Evolutionary conservation across 2,329 filamentous ascomycete species (phyloP), one percentile per base, ranked within the genome.

Genomic region (Cucurbitaria berberidis): DNA sequence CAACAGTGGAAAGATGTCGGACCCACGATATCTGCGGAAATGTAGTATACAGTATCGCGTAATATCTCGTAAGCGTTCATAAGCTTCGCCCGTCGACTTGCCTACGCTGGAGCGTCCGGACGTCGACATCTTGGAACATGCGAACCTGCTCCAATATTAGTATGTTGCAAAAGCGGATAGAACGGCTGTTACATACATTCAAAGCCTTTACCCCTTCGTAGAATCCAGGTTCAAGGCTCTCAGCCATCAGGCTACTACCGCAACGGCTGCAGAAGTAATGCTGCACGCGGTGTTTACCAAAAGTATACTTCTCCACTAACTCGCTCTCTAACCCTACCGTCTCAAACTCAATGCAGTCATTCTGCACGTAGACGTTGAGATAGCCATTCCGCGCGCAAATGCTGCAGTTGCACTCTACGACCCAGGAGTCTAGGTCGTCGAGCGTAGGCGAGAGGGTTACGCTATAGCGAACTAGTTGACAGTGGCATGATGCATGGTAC

Each of bases 401-500:
- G 22, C 80, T 82, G 66, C 82, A 84, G 60, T 78, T 82, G 74
- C 82, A 84, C 42, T 77, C 62, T 24, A 78, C 44, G 4, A 82
- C 76, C 57, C 73, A 67, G 57, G 78, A 70, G 40, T 79, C 70
- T 1, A 53, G 39, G 62, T 80, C 73, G 11, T 78, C 73, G 36
- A 84, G 73, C 6, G 80, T 75, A n/a, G 81, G 80, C 18, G 78
- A 79, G 43, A 84, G 73, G 15, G 74, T 80, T 27, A 83, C 73
- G 26, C 75, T 76, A 62, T 82, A 81, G 57, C 75, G 73, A 60
- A 84, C 75, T 53, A 76, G 76, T 48, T 81, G 80, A 67, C 82
- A 84, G 68, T 84, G 82, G 60, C 82, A 84, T 30, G 79, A 80
- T 5, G 76, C 81, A 30, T 78, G 72, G 66, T 84, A 82, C 61